Evolutionary conservation across 306 rosid species (phyloP).

Genomic region (Purshia tridentata): DNA sequence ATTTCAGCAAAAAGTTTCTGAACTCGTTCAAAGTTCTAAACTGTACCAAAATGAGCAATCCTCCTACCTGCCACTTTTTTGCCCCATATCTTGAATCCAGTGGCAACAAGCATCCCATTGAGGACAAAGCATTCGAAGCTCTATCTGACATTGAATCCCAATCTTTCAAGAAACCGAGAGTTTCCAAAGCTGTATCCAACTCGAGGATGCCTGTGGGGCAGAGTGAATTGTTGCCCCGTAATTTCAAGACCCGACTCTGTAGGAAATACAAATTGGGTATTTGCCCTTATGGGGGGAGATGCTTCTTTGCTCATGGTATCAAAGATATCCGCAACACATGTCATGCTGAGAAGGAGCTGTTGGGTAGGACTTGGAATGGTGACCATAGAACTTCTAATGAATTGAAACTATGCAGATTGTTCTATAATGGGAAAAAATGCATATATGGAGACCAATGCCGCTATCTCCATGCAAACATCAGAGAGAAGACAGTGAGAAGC

Average conservation of each 20-base stretch:
- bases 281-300: conserved; percentile 23
- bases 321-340: conserved; percentile 23
- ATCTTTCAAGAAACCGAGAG: conserved; percentile 14
- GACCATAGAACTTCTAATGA: background rate
- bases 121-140: background rate
- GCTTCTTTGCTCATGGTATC: conserved; percentile 35
- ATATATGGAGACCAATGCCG: conserved; percentile 42
- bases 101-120: background rate
- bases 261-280: conserved; percentile 24
- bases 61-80: background rate
- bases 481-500: conserved; percentile 7
- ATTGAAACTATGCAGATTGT: conserved; percentile 34
- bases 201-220: background rate
- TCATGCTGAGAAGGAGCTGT: background rate
- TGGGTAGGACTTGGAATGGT: background rate
- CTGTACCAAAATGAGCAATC: conserved; percentile 2
- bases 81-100: background rate
- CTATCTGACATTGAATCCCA: background rate
- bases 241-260: conserved; percentile 42
- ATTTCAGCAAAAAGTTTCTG: background rate
- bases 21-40: background rate
- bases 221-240: background rate
- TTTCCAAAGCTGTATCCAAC: background rate
- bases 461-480: conserved; percentile 30
- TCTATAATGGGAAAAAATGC: conserved; percentile 27